phyloP scores from a whole-genome alignment of 371 early-diverging fungal species.

The Mucor indicus region DNA sequence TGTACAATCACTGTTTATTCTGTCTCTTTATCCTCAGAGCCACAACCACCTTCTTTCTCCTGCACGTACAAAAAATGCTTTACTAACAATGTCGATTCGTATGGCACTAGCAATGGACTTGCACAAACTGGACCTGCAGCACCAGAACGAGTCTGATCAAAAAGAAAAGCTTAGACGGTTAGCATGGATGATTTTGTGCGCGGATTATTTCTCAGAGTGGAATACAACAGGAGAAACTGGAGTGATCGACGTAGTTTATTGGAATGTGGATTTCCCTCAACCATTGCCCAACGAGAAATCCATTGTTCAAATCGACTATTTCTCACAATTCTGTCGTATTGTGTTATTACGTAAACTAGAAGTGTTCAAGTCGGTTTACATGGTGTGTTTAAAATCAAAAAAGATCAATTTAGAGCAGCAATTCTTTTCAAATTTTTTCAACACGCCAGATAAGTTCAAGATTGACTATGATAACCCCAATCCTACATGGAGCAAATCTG shows the following conservation, averaged over 20 bases:
- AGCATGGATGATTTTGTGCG: constrained; percentile 45
- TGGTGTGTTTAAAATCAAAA: constrained; percentile 21
- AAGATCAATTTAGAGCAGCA: constrained; percentile 22
- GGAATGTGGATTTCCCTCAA: constrained; percentile 46
- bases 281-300: constrained; percentile 24
- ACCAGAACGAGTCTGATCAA: constrained; percentile 24
- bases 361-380: constrained; percentile 32
- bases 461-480: constrained; percentile 14
- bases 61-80: constrained; percentile 17
- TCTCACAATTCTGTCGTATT: constrained; percentile 36
- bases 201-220: constrained; percentile 39
- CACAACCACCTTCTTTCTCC: constrained; percentile 36
- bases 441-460: constrained; percentile 29
- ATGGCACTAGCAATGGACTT: constrained; percentile 42
- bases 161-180: constrained; percentile 34
- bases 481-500: constrained; percentile 11
- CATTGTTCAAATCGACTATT: constrained; percentile 13
- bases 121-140: constrained; percentile 16
- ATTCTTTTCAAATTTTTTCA: constrained; percentile 26
- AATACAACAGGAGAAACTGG: constrained; percentile 35
- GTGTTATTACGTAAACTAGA: constrained; percentile 40
- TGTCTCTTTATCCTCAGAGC: constrained; percentile 37
- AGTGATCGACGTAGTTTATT: constrained; percentile 27
- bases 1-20: constrained; percentile 36
- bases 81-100: constrained; percentile 24